Evolutionary conservation across 805 yeast genomes (phyloP), one percentile per base, ranked within the genome.

Genomic region (Myxozyma kluyveri): DNA sequence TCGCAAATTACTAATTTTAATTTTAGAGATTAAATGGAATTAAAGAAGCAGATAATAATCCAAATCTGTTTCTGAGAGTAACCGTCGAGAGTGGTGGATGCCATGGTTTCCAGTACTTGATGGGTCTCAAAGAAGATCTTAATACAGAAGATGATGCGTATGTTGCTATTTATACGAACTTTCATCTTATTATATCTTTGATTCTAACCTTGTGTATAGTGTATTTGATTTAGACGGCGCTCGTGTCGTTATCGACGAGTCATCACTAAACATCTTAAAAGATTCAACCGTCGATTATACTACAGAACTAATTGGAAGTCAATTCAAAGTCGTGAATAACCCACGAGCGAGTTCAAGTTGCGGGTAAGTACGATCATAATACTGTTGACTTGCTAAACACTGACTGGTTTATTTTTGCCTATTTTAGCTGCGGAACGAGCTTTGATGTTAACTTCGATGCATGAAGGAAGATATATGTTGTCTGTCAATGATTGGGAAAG

Each of bases 41-140:
- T 7, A 75, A 81, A 10, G 60, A 65, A 4, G 73, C 72, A 7
- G 95, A 87, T 50, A 59, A 71, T 6, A 77, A 83, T 47, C 79
- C 81, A 0, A 71, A 80, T 31, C 63, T 82, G n/a, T 88, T 88
- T 0, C 71, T 91, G 18, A 73, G 85, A 46, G 80, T 91, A 2
- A 72, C 75, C 10, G 97, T 93, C 7, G 96, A 89, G 62, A 85
- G 95, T 64, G 99, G 99, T 7, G 99, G 99, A 1, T 93, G 99
- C 67, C 99, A 93, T 68, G 99, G 99, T 18, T 93, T 88, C 69
- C 98, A 93, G 69, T 93, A 93, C 65, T 78, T 84, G 58, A 72
- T 93, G 63, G 77, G 81, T 47, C 74, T 93, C 41, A 75, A 82
- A 3, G 47, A 53, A 24, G 67, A 64, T 18, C 64, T 72, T 19